Evolutionary conservation across 306 rosid genomes (phyloP).

Genomic region (Alnus glutinosa): DNA sequence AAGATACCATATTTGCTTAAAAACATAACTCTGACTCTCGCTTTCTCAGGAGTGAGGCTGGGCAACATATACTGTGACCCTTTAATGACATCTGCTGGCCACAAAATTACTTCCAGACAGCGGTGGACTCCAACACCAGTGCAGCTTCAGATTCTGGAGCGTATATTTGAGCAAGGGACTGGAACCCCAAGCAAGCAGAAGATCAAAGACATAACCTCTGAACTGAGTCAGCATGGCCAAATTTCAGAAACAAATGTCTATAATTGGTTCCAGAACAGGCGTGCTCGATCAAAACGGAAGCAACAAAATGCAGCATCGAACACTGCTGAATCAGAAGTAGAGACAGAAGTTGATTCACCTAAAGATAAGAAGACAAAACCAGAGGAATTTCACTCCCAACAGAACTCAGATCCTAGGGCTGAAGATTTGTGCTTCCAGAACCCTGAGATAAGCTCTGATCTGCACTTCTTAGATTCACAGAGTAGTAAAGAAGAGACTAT

Average conservation of each 20-base stretch:
- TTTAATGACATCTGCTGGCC: conserved; percentile 71
- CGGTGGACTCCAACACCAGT: conserved; percentile 94
- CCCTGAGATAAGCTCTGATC: conserved; percentile 59
- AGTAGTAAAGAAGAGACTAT: conserved; percentile 49
- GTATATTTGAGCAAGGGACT: conserved; percentile 79
- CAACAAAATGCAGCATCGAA: conserved; percentile 57
- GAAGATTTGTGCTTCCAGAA: conserved; percentile 73
- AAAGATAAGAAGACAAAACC: conserved; percentile 84
- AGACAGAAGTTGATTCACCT: conserved; percentile 79
- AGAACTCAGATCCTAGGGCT: conserved; percentile 39
- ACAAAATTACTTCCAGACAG: conserved; percentile 89
- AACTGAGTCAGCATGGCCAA: conserved; percentile 89
- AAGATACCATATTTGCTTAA: conserved; percentile 3
- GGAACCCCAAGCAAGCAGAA: conserved; percentile 97
- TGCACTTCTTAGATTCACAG: conserved; percentile 65
- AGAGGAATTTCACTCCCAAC: conserved; percentile 62
- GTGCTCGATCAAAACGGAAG: conserved; percentile 89
- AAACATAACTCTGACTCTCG: conserved; percentile 16
- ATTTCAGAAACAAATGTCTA: conserved; percentile 92
- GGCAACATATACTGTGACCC: conserved; percentile 85
- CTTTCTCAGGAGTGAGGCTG: conserved; percentile 67
- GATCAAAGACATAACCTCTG: conserved; percentile 86
- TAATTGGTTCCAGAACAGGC: conserved; percentile 97
- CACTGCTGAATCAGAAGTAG: conserved; percentile 79
- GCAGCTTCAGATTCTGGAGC: conserved; percentile 93